Evolutionary conservation across 2,329 filamentous ascomycete genomes (phyloP), one percentile per base, ranked within the genome.

Genomic region (Fusarium marasasianum): DNA sequence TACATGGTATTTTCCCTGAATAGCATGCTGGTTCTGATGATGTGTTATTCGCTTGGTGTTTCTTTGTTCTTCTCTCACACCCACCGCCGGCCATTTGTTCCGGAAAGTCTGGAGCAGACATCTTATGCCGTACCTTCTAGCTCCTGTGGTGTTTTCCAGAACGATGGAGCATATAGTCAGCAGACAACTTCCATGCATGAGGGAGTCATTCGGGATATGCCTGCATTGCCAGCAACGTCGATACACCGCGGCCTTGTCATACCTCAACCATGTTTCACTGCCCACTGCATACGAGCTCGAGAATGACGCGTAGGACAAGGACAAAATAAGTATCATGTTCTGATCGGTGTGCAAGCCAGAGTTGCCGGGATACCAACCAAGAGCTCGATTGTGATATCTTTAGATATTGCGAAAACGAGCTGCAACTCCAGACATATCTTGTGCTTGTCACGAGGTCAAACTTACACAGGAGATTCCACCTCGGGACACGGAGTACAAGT

Each of bases 151-250:
- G 59, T 64, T 65, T 63, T 67, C 56, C 47, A 63, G 48, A 69
- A 59, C 61, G 58, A 73, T 64, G 54, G 75, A 69, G 62, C 64
- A 66, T 68, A 69, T 68, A 69, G 75, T 77, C 76, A 78, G 75
- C 75, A 72, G 76, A 75, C 64, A 56, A 59, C 61, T 63, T 66
- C 57, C 66, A 76, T 69, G 76, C 73, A 76, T 60, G 68, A 63
- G 67, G 68, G 76, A 78, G 76, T 78, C 76, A 78, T 77, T 76
- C 73, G 67, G 69, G 44, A 74, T 71, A 74, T 63, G 47, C 68
- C 69, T 77, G 76, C 66, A 74, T 77, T 77, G 75, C 76, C 76
- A 78, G 63, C 76, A 76, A 65, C 59, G 44, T 69, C 48, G 72
- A 69, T 58, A 58, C 69, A 78, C 73, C 33, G 55, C 71, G 74